phyloP scores from a whole-genome alignment of 2,329 filamentous ascomycete genomes.

The Clonostachys rosea region DNA sequence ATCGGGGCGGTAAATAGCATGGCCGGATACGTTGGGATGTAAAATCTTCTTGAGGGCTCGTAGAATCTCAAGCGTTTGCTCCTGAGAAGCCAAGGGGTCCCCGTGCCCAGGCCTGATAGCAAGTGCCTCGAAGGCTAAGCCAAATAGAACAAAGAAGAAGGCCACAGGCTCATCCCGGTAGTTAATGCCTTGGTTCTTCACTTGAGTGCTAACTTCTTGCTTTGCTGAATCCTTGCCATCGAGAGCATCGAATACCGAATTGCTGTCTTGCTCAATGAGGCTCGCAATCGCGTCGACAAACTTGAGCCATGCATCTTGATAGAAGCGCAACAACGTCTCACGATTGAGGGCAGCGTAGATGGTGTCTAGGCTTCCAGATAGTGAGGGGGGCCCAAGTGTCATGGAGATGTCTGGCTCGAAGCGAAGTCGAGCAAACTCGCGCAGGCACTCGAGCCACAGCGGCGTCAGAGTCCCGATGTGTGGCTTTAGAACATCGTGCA shows the following conservation, averaged over 20 bases:
- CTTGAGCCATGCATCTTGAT: constrained; percentile 95
- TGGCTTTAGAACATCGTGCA: constrained; percentile 82
- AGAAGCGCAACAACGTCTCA: constrained; percentile 90
- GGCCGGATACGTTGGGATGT: constrained; percentile 88
- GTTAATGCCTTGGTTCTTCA: constrained; percentile 78
- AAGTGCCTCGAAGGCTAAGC: constrained; percentile 91
- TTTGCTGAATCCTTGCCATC: constrained; percentile 71
- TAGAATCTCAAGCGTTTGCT: constrained; percentile 83
- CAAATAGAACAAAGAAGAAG: constrained; percentile 98
- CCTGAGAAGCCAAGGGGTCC: constrained; percentile 58
- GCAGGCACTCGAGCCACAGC: constrained; percentile 86
- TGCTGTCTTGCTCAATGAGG: constrained; percentile 94
- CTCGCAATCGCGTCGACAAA: constrained; percentile 96
- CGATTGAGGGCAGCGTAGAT: constrained; percentile 94
- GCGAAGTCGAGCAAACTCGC: constrained; percentile 86
- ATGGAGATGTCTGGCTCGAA: constrained; percentile 98
- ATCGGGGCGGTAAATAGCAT: constrained; percentile 92
- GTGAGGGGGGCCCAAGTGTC: constrained; percentile 73
- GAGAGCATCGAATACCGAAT: constrained; percentile 93
- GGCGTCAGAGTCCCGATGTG: constrained; percentile 88
- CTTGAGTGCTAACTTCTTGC: constrained; percentile 37
- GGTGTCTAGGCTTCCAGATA: constrained; percentile 83
- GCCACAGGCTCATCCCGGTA: constrained; percentile 97
- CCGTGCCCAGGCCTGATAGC: constrained; percentile 64
- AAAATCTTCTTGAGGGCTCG: constrained; percentile 92